Evolutionary conservation across 139 green algal species (phyloP).

Genomic region (Chlorella sp.): DNA sequence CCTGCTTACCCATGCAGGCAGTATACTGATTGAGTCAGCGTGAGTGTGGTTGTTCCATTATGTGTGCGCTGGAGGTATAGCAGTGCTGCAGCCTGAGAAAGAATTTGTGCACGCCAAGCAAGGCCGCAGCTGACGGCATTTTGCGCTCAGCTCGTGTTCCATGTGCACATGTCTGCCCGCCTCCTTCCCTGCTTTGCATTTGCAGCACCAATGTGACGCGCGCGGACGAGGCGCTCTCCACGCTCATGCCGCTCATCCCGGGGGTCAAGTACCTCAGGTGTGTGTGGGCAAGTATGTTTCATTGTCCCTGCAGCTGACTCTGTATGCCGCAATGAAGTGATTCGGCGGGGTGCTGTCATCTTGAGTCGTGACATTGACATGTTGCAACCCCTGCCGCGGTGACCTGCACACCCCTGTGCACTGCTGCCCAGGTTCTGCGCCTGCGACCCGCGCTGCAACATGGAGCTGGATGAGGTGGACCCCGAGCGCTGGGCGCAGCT

Average conservation of each 20-base stretch:
- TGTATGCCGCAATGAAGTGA: too few species aligned
- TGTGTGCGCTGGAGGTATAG: neutral
- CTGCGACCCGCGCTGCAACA: slow-evolving; percentile 71
- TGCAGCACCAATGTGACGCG: slow-evolving; percentile 62
- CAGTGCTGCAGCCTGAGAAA: neutral
- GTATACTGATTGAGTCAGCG: slow-evolving; percentile 58
- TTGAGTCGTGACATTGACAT: neutral
- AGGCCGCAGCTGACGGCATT: too few species aligned
- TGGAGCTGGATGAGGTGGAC: slow-evolving; percentile 85
- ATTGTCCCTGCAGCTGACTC: too few species aligned
- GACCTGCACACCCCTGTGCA: neutral
- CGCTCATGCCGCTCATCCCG: slow-evolving; percentile 72
- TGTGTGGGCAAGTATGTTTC: too few species aligned
- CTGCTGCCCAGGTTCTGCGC: slow-evolving; percentile 64
- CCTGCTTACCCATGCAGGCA: slow-evolving; percentile 16
- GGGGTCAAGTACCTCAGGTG: slow-evolving; percentile 79
- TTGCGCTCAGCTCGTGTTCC: too few species aligned
- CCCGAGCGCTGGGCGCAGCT: slow-evolving; percentile 67
- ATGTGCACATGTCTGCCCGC: too few species aligned
- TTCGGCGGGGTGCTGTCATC: too few species aligned
- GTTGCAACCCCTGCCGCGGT: neutral
- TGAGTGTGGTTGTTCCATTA: neutral
- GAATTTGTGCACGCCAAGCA: too few species aligned
- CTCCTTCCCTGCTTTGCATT: neutral
- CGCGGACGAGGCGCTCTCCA: slow-evolving; percentile 69